Base-by-base conservation (phyloP, 192 early-diverging fungal species). In the Globomyces pollinis-pini region DNA sequence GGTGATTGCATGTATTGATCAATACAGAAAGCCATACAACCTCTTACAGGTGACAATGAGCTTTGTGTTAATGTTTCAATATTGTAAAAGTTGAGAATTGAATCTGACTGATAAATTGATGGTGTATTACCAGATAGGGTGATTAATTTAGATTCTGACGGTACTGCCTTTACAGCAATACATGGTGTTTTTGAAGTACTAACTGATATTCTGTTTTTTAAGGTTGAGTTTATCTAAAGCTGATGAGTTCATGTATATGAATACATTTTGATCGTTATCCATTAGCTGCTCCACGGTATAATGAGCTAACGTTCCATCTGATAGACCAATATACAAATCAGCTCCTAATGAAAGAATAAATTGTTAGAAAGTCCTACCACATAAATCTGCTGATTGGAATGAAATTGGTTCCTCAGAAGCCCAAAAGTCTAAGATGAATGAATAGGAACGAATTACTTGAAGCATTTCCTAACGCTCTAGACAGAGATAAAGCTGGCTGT, bases 311-410 rank as follows among this genome's bases (percentile, higher is more conserved):
- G 77, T 67, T 8, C 88, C 88, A 67, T 88, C 86, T 1, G 84
- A 84, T 26, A 87, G 87, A 1, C 89, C 89, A 28, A 89, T 59
- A 39, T 88, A 89, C 18, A 91, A 62, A 55, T 86, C 73, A 58
- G 77, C 81, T 35, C 84, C n/a, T n/a, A n/a, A n/a, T n/a, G n/a
- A n/a, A n/a, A n/a, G n/a, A n/a, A n/a, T n/a, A n/a, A n/a, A n/a
- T n/a, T n/a, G n/a, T n/a, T n/a, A n/a, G n/a, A n/a, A n/a, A n/a
- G n/a, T n/a, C n/a, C n/a, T n/a, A n/a, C n/a, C 89, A 51, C 50
- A 51, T 9, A 51, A 21, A 9, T 51, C 50, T n/a, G 21, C 50
- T 9, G 21, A 16, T 51, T 51, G 21, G 20, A 51, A 33, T 51
- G 30, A 20, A 30, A 51, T 33, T 20, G 28, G 28, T 33, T 51